Evolutionary conservation across 257 asterid species (phyloP).

Genomic region (Buddleja alternifolia): DNA sequence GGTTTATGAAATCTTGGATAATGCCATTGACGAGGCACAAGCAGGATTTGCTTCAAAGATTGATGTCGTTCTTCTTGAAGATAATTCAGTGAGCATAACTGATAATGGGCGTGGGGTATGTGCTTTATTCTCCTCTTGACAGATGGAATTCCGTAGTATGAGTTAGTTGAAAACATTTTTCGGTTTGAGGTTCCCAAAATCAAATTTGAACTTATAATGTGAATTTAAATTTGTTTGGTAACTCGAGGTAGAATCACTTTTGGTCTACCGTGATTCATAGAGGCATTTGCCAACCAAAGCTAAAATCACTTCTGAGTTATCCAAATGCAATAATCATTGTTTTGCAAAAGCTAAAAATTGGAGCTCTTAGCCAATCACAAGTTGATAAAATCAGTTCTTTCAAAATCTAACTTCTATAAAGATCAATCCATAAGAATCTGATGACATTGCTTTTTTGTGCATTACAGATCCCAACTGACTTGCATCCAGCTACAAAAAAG

Average conservation of each 20-base stretch:
- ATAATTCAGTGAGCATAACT: slow-evolving; percentile 85
- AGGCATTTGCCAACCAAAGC: slow-evolving; percentile 7
- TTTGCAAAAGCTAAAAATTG: not conserved
- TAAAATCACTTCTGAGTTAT: not conserved
- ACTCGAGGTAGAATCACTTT: not conserved
- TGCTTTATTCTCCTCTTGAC: slow-evolving; percentile 28
- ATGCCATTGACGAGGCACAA: slow-evolving; percentile 96
- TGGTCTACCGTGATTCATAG: not conserved
- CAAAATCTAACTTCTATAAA: not conserved
- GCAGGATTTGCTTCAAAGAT: slow-evolving; percentile 92
- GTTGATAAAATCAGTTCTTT: not conserved
- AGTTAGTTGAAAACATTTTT: not conserved
- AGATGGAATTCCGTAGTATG: not conserved
- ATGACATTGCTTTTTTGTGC: slow-evolving; percentile 27
- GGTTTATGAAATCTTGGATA: slow-evolving; percentile 98
- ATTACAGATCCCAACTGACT: slow-evolving; percentile 88
- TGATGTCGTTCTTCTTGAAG: slow-evolving; percentile 72
- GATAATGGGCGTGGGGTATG: slow-evolving; percentile 99
- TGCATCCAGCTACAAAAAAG: slow-evolving; percentile 85
- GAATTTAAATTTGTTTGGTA: slow-evolving; percentile 6
- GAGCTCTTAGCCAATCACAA: not conserved
- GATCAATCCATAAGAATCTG: too few species aligned
- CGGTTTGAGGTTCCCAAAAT: slow-evolving; percentile 13
- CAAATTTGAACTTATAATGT: not conserved
- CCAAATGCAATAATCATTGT: not conserved